phyloP scores from a whole-genome alignment of 768 basidiomycete species.

The Termitomyces sp. region DNA sequence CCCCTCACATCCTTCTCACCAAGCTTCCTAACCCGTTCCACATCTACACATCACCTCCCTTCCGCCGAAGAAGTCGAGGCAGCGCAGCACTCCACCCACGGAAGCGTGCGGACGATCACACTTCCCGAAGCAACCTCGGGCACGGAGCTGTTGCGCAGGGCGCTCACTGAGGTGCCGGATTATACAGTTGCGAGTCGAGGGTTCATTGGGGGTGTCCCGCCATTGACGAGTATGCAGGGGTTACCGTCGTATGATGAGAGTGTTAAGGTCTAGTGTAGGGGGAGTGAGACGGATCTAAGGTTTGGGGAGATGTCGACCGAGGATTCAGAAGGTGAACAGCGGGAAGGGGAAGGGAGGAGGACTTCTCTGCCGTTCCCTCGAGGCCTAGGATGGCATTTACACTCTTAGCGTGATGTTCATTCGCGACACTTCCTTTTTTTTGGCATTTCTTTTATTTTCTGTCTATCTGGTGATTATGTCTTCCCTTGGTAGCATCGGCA shows the following conservation, averaged over 20 bases:
- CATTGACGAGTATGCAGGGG: conserved; percentile 69
- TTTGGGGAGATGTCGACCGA: conserved; percentile 9
- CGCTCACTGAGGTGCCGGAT: conserved; percentile 78
- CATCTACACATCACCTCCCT: conserved; percentile 1
- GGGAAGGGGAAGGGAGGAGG: neutral
- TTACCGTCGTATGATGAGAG: conserved; percentile 88
- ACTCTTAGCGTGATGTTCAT: neutral
- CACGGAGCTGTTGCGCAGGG: conserved; percentile 48
- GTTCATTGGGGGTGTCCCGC: conserved; percentile 89
- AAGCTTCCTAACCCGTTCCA: conserved; percentile 26
- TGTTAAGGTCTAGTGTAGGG: conserved; percentile 14
- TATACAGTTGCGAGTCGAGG: conserved; percentile 83
- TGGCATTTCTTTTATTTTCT: neutral
- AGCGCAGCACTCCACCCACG: conserved; percentile 12
- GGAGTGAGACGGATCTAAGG: conserved; percentile 18
- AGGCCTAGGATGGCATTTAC: neutral
- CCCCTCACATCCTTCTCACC: conserved; percentile 49
- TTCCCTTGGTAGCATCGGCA: neutral
- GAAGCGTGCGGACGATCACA: conserved; percentile 11
- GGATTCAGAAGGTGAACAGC: neutral
- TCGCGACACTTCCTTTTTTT: too few species aligned
- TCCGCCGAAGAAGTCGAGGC: conserved; percentile 9
- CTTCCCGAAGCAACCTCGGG: conserved; percentile 15
- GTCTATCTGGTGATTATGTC: too few species aligned
- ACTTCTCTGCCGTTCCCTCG: neutral